Evolutionary conservation across 2,329 filamentous ascomycete species (phyloP), one percentile per base, ranked within the genome.

Genomic region (Neopestalotiopsis clavispora): DNA sequence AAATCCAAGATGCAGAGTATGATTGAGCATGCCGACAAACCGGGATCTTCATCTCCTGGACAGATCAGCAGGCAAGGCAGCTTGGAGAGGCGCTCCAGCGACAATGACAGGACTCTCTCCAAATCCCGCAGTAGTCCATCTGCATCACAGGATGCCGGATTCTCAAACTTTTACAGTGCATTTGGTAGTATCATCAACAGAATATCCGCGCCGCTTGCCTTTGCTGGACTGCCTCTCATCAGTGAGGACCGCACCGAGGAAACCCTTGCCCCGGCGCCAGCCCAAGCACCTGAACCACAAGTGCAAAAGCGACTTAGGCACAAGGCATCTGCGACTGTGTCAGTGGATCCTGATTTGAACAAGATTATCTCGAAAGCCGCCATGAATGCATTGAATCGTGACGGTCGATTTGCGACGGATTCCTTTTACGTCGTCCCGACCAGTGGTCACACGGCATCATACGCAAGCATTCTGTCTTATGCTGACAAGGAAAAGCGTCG

Each of bases 351-450:
- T 0, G 94, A 98, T 73, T 87, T 97, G 32, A 91, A 89, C 74
- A 92, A 91, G 70, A 89, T 97, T 38, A 97, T 97, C 78, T 97
- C 94, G 56, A 91, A 90, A 72, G 94, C 95, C 13, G 94, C 95
- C 3, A 86, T 98, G 67, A 89, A 91, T 65, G 94, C 95, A 0
- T 86, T 97, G 57, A 87, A 90, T 23, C 90, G 93, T 68, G 91
- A 91, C 38, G 89, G 89, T 0, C 86, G 90, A 34, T 86, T 86
- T 17, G 83, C 88, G 17, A 88, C 86, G 69, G 92, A 93, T 74
- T 96, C 93, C 9, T 99, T 99, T 82, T 98, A 98, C 78, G 92
- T 98, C 1, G 96, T 99, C 1, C 96, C 95, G 4, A 93, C 93
- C 0, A 94, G 93, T 20, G 95, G 96, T 4, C 94, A 95, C 72